Base-by-base conservation (phyloP, 495 filamentous ascomycete genomes). In the Podospora pseudocomata region DNA sequence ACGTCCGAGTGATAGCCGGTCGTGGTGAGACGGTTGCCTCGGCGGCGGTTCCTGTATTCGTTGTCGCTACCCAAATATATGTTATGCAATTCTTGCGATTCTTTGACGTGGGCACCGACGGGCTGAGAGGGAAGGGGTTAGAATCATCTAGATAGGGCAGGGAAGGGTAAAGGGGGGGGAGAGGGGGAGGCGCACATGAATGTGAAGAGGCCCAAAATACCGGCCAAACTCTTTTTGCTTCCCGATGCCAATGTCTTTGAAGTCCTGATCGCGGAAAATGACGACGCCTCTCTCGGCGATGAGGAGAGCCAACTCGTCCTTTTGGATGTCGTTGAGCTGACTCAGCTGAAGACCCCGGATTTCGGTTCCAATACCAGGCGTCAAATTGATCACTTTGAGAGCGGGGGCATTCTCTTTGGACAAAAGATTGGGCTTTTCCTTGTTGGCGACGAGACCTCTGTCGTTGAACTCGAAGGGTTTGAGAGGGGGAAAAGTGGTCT, bases 231-330 rank as follows among this genome's bases (percentile, higher is more conserved):
- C 82, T 39, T 89, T 85, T 68, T 92, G 90, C 58, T 82, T 84
- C 55, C 90, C 84, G 27, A 82, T 68, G 23, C 77, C 78, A 68
- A 91, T 88, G 71, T 89, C 86, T 32, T 90, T 81, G 73, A 88
- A 85, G 66, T 86, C 80, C 77, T 92, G 90, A 34, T 84, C 81
- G 15, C 90, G 85, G 80, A 92, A 91, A 71, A 92, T 86, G 3
- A 93, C 89, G 4, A 92, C 90, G 9, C 90, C 90, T 32, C 90
- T 83, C 62, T 85, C 87, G 27, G 91, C 86, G 66, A 92, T 85
- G 54, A 94, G 78, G 6, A 89, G 82, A 2, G 91, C 91, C 3
- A 93, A 82, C 63, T 94, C 91, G 73, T 93, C 87, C 75, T 90
- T 91, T 71, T 92, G 90, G 1, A 81, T 82, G 70, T 91, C 86